Evolutionary conservation across 805 yeast genomes (phyloP).

Genomic region (Yamadazyma kitorensis): DNA sequence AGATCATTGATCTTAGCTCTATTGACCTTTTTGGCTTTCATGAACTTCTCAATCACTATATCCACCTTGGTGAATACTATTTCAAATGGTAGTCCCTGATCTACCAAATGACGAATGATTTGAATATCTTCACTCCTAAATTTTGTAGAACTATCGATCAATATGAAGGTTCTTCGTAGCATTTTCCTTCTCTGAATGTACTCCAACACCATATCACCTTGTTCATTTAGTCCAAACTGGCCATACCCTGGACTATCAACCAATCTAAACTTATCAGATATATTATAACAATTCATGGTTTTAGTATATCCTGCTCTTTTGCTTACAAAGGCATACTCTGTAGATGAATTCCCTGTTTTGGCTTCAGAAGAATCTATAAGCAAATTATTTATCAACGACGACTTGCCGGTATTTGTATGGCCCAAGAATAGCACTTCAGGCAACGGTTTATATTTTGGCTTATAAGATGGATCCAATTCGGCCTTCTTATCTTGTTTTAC

Average conservation of each 20-base stretch:
- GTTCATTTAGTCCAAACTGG: constrained; percentile 55
- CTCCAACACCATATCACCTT: constrained; percentile 66
- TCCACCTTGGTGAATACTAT: constrained; percentile 79
- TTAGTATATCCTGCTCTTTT: constrained; percentile 56
- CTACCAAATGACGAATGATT: constrained; percentile 49
- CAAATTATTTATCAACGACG: constrained; percentile 66
- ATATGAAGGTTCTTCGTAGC: constrained; percentile 56
- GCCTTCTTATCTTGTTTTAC: constrained; percentile 27
- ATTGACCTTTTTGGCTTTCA: constrained; percentile 17
- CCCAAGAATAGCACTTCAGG: constrained; percentile 83
- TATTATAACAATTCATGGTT: constrained; percentile 68
- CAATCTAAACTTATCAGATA: constrained; percentile 60
- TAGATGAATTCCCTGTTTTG: constrained; percentile 16
- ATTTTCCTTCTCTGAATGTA: constrained; percentile 56
- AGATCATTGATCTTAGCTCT: constrained; percentile 2
- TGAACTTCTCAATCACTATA: constrained; percentile 32
- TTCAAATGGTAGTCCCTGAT: constrained; percentile 65
- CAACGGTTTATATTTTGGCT: constrained; percentile 20
- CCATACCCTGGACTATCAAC: constrained; percentile 95
- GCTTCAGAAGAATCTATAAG: constrained; percentile 31
- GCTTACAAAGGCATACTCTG: constrained; percentile 35
- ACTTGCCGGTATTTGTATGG: constrained; percentile 83
- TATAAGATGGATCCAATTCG: constrained; percentile 6
- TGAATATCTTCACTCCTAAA: constrained; percentile 53
- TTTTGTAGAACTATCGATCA: constrained; percentile 62